phyloP scores from a whole-genome alignment of 2,329 filamentous ascomycete genomes.

The Fusarium sp. region DNA sequence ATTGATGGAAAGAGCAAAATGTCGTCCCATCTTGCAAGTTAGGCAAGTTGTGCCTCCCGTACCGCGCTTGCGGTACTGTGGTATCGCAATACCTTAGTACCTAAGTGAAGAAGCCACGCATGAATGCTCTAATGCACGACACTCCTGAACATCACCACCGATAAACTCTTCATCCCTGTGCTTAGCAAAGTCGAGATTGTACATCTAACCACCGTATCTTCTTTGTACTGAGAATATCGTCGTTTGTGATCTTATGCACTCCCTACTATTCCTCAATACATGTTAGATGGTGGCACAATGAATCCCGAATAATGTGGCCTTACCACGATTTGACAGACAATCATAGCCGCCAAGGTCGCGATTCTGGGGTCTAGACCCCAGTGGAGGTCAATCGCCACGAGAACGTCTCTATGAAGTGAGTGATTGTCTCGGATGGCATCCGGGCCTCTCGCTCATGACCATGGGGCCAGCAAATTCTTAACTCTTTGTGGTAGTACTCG shows the following conservation, averaged over 20 bases:
- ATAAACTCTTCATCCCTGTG: slow-evolving; percentile 15
- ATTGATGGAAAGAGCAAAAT: slow-evolving; percentile 21
- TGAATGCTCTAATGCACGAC: background rate
- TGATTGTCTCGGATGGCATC: slow-evolving; percentile 37
- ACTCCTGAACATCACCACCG: slow-evolving; percentile 6
- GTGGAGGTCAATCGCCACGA: slow-evolving; percentile 26
- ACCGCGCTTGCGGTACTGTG: slow-evolving; percentile 10
- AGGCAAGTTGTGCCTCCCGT: slow-evolving; percentile 11
- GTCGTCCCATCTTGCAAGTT: slow-evolving; percentile 20
- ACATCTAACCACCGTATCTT: background rate
- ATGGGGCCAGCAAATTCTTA: slow-evolving; percentile 29
- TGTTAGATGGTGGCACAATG: slow-evolving; percentile 24
- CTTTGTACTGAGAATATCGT: background rate
- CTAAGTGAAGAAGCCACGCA: slow-evolving; percentile 10
- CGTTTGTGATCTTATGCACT: background rate
- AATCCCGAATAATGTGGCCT: slow-evolving; percentile 11
- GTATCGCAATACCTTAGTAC: background rate
- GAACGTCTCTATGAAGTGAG: slow-evolving; percentile 10
- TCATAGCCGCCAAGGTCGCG: slow-evolving; percentile 4
- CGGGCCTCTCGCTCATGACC: slow-evolving; percentile 33
- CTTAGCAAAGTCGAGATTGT: background rate
- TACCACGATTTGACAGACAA: slow-evolving; percentile 23
- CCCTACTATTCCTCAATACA: slow-evolving; percentile 3
- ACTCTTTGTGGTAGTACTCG: slow-evolving; percentile 3
- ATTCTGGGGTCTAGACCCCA: slow-evolving; percentile 25